These are phyloP conservation scores for Pilobolus umbonatus DNA, from an alignment of 192 early-diverging fungal species.

Conservation along the genomic window DNA sequence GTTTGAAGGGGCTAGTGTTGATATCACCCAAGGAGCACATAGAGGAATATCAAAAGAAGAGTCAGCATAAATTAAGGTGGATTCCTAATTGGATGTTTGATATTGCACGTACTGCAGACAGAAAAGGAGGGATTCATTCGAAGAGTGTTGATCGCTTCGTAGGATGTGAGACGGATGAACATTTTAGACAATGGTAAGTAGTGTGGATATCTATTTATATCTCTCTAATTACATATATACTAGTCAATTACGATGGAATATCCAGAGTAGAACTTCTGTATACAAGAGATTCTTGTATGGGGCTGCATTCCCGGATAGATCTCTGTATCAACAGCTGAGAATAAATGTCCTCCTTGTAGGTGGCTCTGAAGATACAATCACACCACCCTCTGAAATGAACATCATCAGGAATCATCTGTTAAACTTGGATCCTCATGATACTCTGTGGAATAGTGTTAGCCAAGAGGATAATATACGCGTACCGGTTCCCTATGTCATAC, in stretches of 20 bases:
- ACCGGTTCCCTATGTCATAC: constrained; percentile 39
- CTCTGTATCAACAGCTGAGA: constrained; percentile 34
- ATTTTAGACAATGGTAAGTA: constrained; percentile 25
- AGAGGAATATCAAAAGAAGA: constrained; percentile 31
- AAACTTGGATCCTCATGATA: constrained; percentile 9
- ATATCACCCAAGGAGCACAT: constrained; percentile 46
- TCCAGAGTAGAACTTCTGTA: constrained; percentile 41
- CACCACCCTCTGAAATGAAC: constrained; percentile 35
- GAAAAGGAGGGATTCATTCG: constrained; percentile 44
- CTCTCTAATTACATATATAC: too few relatives aligned
- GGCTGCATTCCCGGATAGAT: constrained; percentile 26
- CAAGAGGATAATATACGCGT: constrained; percentile 10
- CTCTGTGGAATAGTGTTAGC: not conserved
- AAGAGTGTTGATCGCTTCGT: constrained; percentile 43
- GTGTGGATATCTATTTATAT: too few relatives aligned
- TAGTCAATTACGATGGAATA: constrained; percentile 50
- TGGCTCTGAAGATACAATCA: constrained; percentile 44
- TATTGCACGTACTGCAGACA: constrained; percentile 36
- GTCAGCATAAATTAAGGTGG: constrained; percentile 24
- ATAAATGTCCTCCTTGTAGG: constrained; percentile 40
- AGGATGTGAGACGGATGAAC: constrained; percentile 28
- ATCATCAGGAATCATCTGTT: constrained; percentile 37
- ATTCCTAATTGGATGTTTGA: constrained; percentile 47
- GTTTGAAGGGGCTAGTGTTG: constrained; percentile 46
- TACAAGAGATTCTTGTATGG: constrained; percentile 41